phyloP scores from a whole-genome alignment of 495 filamentous ascomycete genomes.

The Neurospora sp. region DNA sequence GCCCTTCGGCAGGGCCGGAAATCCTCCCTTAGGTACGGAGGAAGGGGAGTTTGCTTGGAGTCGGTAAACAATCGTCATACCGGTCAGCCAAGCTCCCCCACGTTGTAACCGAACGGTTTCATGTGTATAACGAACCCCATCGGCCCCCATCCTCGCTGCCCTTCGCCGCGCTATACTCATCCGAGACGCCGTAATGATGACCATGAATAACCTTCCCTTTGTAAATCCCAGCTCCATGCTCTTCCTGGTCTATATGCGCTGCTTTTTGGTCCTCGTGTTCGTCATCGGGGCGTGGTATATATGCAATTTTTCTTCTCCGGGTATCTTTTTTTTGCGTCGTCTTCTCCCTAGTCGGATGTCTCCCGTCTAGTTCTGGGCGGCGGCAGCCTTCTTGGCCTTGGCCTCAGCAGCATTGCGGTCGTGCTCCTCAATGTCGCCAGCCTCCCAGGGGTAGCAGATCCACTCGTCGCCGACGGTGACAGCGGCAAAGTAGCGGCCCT shows the following conservation, averaged over 20 bases:
- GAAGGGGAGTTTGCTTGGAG: background rate
- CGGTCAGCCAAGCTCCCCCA: background rate
- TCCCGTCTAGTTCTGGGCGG: background rate
- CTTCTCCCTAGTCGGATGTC: background rate
- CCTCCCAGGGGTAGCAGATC: constrained; percentile 99
- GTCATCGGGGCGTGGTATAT: background rate
- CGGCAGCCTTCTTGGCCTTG: constrained; percentile 8
- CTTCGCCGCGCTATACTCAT: background rate
- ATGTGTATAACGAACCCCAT: background rate
- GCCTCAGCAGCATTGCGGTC: constrained; percentile 57
- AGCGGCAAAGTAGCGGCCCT: constrained; percentile 73
- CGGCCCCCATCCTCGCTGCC: background rate
- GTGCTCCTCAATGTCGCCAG: constrained; percentile 89
- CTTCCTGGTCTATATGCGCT: background rate
- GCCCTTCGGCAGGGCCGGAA: background rate
- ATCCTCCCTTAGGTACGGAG: background rate
- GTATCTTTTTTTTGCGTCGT: background rate
- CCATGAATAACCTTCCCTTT: background rate
- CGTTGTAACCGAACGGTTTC: background rate
- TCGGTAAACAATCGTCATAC: background rate
- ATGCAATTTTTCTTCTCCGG: background rate
- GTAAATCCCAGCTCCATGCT: background rate
- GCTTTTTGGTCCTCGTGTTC: background rate
- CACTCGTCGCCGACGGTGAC: constrained; percentile 84
- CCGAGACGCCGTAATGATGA: background rate